Base-by-base conservation (phyloP, 2,329 filamentous ascomycete genomes). In the Didymella segeticola region DNA sequence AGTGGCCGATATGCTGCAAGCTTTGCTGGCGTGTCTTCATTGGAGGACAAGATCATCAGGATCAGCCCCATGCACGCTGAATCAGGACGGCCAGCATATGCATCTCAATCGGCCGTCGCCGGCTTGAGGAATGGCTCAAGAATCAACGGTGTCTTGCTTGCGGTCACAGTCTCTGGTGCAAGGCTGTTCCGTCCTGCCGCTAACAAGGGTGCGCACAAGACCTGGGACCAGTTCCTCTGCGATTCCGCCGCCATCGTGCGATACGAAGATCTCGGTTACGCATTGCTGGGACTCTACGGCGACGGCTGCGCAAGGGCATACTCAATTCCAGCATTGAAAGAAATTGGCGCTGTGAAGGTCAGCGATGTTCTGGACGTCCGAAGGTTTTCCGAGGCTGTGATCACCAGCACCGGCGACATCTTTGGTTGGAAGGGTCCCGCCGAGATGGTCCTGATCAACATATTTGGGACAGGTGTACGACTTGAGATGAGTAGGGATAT, bases 361-460 rank as follows among this genome's bases (percentile, higher is more conserved):
- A 75, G 75, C 41, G 80, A 86, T 4, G 84, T 88, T 72, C 78
- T 96, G 3, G 93, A 98, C 67, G 81, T 87, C 23, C 85, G 85
- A 19, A 85, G 91, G n/a, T 85, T 89, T 47, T 79, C 82, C 1
- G 86, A 88, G 26, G 83, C 90, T 0, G 79, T 86, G 12, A 88
- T 97, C 41, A 90, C 90, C 0, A 80, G 84, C 15, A 89, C 89
- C 1, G 93, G 95, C 5, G 89, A 95, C 64, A 82, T 98, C 17
- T 83, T 97, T 59, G 90, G 87, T 31, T 98, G 93, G 91, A 89
- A 87, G 1, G 91, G 93, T 0, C 93, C 93, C 0, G 91, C 90
- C 4, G 93, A 98, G 74, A 76, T 97, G 43, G 89, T 88, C 0
- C 78, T 96, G 23, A 77, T 96, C n/a, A 89, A 91, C 55, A 85